Conservation (phyloP, 768 basidiomycete genomes). For the Boletus fagicola region DNA sequence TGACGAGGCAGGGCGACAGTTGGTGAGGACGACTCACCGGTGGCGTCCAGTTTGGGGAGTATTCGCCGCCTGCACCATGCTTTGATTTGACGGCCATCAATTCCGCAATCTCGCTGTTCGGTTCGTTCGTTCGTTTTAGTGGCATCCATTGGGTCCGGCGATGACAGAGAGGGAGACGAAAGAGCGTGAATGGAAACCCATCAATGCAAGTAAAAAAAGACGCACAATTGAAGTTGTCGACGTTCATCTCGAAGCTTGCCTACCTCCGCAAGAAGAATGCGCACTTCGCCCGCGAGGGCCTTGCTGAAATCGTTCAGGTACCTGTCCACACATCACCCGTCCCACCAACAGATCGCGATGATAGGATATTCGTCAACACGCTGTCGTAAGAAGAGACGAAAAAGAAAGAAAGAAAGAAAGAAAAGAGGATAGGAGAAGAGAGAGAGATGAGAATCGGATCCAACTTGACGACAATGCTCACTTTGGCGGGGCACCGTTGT, state of each 20-base stretch:
- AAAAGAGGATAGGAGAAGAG: background rate
- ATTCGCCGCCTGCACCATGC: constrained; percentile 77
- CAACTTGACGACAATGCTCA: constrained; percentile 18
- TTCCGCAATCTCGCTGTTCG: constrained; percentile 73
- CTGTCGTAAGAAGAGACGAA: background rate
- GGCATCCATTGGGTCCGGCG: background rate
- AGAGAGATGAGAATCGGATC: background rate
- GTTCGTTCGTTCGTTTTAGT: background rate
- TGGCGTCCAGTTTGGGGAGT: constrained; percentile 70
- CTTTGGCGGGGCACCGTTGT: constrained; percentile 35
- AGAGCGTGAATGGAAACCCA: background rate
- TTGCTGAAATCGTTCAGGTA: constrained; percentile 64
- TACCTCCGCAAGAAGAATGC: constrained; percentile 58
- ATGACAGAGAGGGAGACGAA: background rate
- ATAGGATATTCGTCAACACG: constrained; percentile 5
- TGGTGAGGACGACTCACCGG: constrained; percentile 39
- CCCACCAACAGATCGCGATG: background rate
- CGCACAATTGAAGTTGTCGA: constrained; percentile 54
- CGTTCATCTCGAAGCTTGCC: constrained; percentile 61
- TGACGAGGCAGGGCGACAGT: background rate
- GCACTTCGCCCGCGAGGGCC: constrained; percentile 59
- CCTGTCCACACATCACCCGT: constrained; percentile 24
- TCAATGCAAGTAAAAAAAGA: constrained; percentile 2
- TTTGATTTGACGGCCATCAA: constrained; percentile 82
- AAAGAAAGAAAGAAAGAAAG: too few species aligned